Evolutionary conservation across 768 basidiomycete species (phyloP), one percentile per base, ranked within the genome.

Genomic region (Xerocomus spinulosus): DNA sequence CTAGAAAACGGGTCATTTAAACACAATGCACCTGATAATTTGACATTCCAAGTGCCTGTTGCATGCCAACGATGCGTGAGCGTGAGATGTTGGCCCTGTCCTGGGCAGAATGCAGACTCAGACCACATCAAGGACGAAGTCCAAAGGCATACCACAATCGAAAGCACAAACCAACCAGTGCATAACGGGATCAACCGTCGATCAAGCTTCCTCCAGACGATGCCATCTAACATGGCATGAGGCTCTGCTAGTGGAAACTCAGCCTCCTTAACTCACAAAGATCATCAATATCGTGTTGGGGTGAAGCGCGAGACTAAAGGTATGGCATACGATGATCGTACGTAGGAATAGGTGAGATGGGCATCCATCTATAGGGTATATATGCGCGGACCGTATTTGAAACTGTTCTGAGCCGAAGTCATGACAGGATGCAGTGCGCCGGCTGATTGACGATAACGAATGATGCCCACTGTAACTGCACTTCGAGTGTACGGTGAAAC

Each of bases 61-160:
- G 78, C 50, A 85, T 60, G 8, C 82, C 82, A 9, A 79, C 83
- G 2, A 83, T 71, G 12, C 74, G 73, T 17, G 82, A 81, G 55
- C 81, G 82, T 15, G 73, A 77, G 30, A 81, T 69, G 55, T 82
- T 80, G 18, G 54, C 62, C 24, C 53, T 51, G 32, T 75, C 36
- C 78, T 60, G 29, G 25, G 13, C 15, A 38, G 25, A 2, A 37
- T 34, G 5, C 21, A 29, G 2, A 5, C 6, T 37, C 5, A 34
- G 33, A 18, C 29, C 6, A 25, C n/a, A 20, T 14, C 32, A 9
- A 30, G 23, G 10, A 33, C 21, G 46, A 12, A 24, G 28, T 17
- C n/a, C 26, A 17, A 18, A 20, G 12, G 30, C 78, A 44, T 46
- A 80, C 79, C 61, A 81, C 53, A 52, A 77, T 73, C 14, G 73